Evolutionary conservation across 129 eudicot species (phyloP), one percentile per base, ranked within the genome.

Genomic region (Flaveria sonorensis): DNA sequence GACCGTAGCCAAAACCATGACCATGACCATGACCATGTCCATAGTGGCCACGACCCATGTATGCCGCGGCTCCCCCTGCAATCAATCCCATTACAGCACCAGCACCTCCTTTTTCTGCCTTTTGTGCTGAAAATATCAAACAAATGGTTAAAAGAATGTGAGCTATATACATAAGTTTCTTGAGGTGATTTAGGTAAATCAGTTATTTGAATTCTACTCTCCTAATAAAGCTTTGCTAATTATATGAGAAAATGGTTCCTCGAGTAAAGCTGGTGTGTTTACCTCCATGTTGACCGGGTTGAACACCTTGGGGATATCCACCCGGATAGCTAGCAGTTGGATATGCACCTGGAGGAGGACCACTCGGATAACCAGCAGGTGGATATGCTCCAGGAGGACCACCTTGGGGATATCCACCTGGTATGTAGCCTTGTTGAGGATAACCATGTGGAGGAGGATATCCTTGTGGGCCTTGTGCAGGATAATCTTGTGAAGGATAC

Each of bases 1-100:
- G 79, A 1, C 80, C 80, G 3, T 81, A 48, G 30, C 80, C 73
- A 26, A 59, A 21, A 65, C 81, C 82, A 30, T 64, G 73, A 32
- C 80, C 77, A 28, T 63, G 73, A 30, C 80, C 73, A 18, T 63
- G 77, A 19, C 77, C 77, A 70, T 70, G 84, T 2, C 84, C 84
- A 1, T 80, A 73, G 19, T 80, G 84, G 53, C 84, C 82, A 18
- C 76, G 82, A 10, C 76, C 80, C 84, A 74, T 57, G 56, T 81
- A 81, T 56, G 84, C 80, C 14, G 84, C 84, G 3, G 84, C 84
- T 74, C 84, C 84, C 52, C 84, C 84, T 0, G 84, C 80, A 40
- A 81, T 68, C 76, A 81, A 7, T 56, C 84, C 84, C 75, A 81
- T 81, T 66, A 81, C 32, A 43, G 76, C 63, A 42, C 63, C 73